Percentiles rank a stretch among this genome's conserved stretches.
phyloP scores from a whole-genome alignment of 2,329 filamentous ascomycete species.

The Dothistroma septosporum region DNA sequence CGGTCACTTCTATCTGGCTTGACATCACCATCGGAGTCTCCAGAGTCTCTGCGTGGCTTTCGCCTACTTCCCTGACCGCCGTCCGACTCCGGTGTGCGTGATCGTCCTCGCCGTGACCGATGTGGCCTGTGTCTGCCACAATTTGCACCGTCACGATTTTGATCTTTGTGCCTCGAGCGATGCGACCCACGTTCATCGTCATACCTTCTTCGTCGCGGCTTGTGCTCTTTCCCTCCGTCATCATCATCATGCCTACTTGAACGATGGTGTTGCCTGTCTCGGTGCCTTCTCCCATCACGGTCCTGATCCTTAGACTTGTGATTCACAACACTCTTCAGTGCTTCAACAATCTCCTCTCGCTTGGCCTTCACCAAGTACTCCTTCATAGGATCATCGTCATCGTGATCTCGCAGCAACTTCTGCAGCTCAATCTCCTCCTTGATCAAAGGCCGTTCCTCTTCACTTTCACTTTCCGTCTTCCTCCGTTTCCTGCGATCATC shows the following conservation, averaged over 20 bases:
- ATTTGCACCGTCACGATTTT: neutral
- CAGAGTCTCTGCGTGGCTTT: neutral
- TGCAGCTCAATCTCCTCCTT: constrained; percentile 79
- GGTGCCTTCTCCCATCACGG: constrained; percentile 41
- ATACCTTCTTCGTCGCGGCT: constrained; percentile 3
- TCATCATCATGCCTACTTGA: constrained; percentile 18
- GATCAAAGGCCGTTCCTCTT: constrained; percentile 58
- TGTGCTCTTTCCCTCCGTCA: constrained; percentile 3
- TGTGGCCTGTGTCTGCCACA: neutral
- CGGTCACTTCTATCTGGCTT: neutral
- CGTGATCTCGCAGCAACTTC: constrained; percentile 64
- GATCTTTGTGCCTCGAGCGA: neutral
- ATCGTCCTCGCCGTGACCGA: constrained; percentile 1
- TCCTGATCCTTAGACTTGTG: constrained; percentile 46
- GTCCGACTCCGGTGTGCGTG: constrained; percentile 6
- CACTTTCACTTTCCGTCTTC: constrained; percentile 39
- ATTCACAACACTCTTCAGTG: constrained; percentile 54
- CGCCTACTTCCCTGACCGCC: neutral
- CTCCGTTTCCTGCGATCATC: constrained; percentile 45
- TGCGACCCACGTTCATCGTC: neutral
- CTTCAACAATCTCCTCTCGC: constrained; percentile 77
- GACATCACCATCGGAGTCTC: neutral
- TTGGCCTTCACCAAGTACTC: constrained; percentile 84
- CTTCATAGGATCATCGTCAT: constrained; percentile 98
- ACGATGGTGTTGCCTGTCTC: constrained; percentile 41